These are phyloP conservation scores for Naganishia randhawae DNA, from an alignment of 768 basidiomycete genomes.

Conservation along the genomic window DNA sequence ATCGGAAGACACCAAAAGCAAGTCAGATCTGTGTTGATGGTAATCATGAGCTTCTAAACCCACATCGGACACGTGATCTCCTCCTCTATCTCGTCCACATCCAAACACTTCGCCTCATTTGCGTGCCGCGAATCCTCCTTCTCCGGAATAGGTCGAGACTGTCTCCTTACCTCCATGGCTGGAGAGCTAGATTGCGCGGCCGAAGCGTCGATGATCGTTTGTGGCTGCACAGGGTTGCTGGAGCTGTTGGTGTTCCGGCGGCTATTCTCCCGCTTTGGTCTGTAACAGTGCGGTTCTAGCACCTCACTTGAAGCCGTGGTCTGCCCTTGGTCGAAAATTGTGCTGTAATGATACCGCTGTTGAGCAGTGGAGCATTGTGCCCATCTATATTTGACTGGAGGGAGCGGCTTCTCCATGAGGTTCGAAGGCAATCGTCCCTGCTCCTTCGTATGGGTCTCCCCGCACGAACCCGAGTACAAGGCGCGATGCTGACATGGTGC, in stretches of 20 bases:
- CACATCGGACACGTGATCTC: slow-evolving; percentile 28
- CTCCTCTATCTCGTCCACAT: slow-evolving; percentile 14
- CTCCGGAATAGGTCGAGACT: neutral
- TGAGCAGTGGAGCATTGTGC: neutral
- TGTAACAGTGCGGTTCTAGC: neutral
- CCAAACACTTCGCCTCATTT: neutral
- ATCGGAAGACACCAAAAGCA: neutral
- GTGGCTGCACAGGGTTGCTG: neutral
- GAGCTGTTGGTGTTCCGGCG: neutral
- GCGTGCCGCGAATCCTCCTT: neutral
- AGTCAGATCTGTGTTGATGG: neutral
- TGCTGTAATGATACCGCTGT: neutral
- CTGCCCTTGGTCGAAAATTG: neutral
- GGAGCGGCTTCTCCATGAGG: neutral
- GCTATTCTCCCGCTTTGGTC: neutral
- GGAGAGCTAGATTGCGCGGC: neutral
- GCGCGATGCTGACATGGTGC: neutral
- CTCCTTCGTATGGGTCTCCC: neutral
- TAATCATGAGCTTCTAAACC: neutral
- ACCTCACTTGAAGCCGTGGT: neutral
- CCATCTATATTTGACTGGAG: neutral
- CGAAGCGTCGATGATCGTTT: neutral
- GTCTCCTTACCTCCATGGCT: neutral
- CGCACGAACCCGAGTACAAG: neutral
- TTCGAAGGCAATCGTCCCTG: neutral